phyloP scores from a whole-genome alignment of 2,329 filamentous ascomycete genomes.

The Apiospora pterosperma region DNA sequence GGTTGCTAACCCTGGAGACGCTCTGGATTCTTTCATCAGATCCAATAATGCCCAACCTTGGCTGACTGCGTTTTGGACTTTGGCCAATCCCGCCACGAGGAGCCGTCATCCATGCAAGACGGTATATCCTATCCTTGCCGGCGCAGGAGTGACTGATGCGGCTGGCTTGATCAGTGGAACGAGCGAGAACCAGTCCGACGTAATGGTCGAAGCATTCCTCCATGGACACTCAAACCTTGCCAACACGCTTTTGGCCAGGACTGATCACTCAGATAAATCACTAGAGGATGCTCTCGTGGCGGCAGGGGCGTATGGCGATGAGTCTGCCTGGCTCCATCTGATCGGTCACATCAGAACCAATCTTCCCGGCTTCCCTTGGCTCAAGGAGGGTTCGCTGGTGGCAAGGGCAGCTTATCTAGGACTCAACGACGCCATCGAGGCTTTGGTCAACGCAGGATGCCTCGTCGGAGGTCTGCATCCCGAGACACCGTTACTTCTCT shows the following conservation, averaged over 20 bases:
- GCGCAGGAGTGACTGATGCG: not conserved
- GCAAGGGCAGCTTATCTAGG: not conserved
- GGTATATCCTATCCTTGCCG: not conserved
- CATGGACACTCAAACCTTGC: not conserved
- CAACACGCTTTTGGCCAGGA: not conserved
- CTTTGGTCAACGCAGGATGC: not conserved
- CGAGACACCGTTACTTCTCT: not conserved
- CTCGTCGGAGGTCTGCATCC: not conserved
- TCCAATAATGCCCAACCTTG: not conserved
- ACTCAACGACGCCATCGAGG: not conserved
- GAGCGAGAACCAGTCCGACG: not conserved
- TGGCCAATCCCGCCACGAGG: not conserved
- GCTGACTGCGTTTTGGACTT: not conserved
- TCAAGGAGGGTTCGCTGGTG: not conserved
- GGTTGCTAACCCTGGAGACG: too few species aligned
- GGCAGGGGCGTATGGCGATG: not conserved
- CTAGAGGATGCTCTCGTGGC: not conserved
- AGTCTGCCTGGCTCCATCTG: not conserved
- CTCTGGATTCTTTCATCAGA: not conserved
- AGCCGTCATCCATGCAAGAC: not conserved
- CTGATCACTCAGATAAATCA: not conserved
- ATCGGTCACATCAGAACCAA: not conserved
- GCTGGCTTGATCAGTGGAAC: not conserved
- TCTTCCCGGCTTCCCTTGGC: not conserved
- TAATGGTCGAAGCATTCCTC: not conserved